Evolutionary conservation across 2,329 filamentous ascomycete genomes (phyloP), one percentile per base, ranked within the genome.

Genomic region (Stagonosporopsis chrysanthemi): DNA sequence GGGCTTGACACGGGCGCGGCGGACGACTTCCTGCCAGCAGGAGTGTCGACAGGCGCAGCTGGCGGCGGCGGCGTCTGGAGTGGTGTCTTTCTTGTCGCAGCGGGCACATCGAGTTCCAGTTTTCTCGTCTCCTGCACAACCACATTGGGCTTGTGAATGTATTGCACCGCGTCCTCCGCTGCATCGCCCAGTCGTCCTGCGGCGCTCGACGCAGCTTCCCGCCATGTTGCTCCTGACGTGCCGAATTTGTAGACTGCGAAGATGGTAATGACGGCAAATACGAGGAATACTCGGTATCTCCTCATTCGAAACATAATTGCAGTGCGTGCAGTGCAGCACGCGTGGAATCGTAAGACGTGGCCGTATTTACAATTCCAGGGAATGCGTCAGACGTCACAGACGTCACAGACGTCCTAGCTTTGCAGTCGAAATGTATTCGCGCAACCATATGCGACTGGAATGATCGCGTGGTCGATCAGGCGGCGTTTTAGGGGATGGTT

Each of bases 251-350:
- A 80, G 50, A 86, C 71, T 3, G 80, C 78, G 58, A 88, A 78
- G 46, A 86, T 74, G 46, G 86, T 74, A 54, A 87, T 71, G 60
- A 84, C 74, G 52, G 86, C 82, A 65, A 83, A 82, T 59, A 86
- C 70, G 31, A 86, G 72, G 60, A 88, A 86, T 55, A 87, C 79
- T 57, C 87, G 83, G 68, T 88, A 88, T 70, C 86, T 81, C 66
- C 88, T 77, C 61, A 84, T 80, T 48, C 87, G 84, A 56, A 84
- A 74, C 82, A 89, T 86, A 66, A 52, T 29, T 23, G 29, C 56
- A 56, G 24, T 50, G 50, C 46, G 46, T 55, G 41, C 35, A 52
- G 40, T 39, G 58, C 26, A 42, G 44, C 45, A 56, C 41, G 46
- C 43, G 36, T 48, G 36, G 38, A 29, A 48, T 61, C 58, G 60